phyloP scores from a whole-genome alignment of 441 rosid genomes.

The Pelargonium cotyledonis region DNA sequence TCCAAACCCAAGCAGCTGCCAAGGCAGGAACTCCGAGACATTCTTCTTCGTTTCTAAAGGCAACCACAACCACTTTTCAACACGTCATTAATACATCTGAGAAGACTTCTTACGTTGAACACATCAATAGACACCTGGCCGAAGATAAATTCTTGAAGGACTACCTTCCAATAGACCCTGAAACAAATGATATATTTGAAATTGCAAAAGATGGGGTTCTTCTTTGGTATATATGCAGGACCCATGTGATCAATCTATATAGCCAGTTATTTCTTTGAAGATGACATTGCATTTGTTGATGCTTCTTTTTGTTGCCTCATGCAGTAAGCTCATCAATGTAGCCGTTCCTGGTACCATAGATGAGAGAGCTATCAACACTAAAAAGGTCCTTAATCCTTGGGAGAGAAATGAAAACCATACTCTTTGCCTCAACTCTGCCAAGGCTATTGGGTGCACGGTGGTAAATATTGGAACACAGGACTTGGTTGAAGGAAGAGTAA shows the following conservation, averaged over 20 bases:
- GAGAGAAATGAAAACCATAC: conserved; percentile 98
- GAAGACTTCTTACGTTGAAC: conserved; percentile 86
- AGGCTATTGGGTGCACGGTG: conserved; percentile 98
- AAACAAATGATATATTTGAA: conserved; percentile 75
- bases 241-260: conserved; percentile 3
- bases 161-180: conserved; percentile 76
- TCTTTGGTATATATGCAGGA: conserved; percentile 53
- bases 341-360: conserved; percentile 98
- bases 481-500: conserved; percentile 90
- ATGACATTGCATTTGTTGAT: conserved; percentile 19
- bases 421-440: conserved; percentile 94
- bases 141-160: conserved; percentile 81
- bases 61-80: conserved; percentile 81
- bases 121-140: conserved; percentile 67
- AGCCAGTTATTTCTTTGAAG: not conserved
- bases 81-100: conserved; percentile 85
- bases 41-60: conserved; percentile 73
- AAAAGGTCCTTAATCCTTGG: conserved; percentile 82
- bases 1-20: conserved; percentile 58
- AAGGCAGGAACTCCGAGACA: conserved; percentile 55
- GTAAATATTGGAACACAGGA: conserved; percentile 96
- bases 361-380: conserved; percentile 96
- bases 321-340: conserved; percentile 96
- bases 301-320: conserved; percentile 20
- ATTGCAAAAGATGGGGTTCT: conserved; percentile 93